Evolutionary conservation across 2,329 filamentous ascomycete genomes (phyloP).

Genomic region (Paracamarosporium sp.): DNA sequence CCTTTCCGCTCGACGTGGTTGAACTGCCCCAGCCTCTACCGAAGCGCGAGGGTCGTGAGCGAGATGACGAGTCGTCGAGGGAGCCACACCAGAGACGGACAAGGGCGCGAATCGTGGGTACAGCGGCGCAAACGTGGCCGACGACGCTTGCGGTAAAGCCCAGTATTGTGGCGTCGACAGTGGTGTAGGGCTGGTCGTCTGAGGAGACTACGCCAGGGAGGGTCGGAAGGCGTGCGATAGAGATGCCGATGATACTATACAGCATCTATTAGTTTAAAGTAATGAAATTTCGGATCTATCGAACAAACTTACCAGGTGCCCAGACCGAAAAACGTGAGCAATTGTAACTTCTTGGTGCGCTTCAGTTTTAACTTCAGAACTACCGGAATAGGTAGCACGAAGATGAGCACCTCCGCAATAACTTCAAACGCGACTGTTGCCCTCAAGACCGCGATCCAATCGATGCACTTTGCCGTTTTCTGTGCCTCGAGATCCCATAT

Average conservation of each 20-base stretch:
- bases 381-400: neutral
- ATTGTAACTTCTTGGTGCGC: constrained; percentile 3
- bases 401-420: neutral
- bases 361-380: constrained; percentile 4
- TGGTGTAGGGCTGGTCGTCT: constrained; percentile 1
- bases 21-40: neutral
- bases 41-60: neutral
- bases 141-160: constrained; percentile 1
- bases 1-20: neutral
- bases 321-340: neutral
- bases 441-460: neutral
- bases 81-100: neutral
- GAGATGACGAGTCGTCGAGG: neutral
- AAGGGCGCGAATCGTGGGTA: constrained; percentile 4
- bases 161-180: neutral
- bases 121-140: neutral
- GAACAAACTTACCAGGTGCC: neutral
- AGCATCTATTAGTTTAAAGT: neutral
- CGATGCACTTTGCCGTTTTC: neutral
- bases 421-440: constrained; percentile 1
- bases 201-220: constrained; percentile 1
- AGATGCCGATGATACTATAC: neutral
- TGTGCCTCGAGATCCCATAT: constrained; percentile 5
- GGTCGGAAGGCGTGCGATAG: neutral
- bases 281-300: neutral